phyloP scores from a whole-genome alignment of 805 yeast species.

The Wickerhamomyces ciferrii region DNA sequence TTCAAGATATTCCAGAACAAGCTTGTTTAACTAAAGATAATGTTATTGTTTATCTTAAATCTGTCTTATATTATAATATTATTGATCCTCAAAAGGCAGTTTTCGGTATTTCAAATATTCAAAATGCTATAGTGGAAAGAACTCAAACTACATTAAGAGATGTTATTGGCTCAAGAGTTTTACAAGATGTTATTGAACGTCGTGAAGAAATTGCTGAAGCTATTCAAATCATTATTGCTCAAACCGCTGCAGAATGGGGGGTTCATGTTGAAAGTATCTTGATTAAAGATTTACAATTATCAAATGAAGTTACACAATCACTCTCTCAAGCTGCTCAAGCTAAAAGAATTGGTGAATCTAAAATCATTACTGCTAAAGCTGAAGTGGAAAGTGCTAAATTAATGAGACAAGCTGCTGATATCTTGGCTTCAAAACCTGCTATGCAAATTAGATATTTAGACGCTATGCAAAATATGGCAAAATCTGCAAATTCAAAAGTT shows the following conservation, averaged over 20 bases:
- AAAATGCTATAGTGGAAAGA: constrained; percentile 54
- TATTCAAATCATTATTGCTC: constrained; percentile 54
- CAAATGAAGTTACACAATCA: constrained; percentile 49
- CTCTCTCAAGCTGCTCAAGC: constrained; percentile 74
- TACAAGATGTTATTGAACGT: constrained; percentile 71
- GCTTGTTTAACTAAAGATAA: constrained; percentile 69
- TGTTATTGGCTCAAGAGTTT: constrained; percentile 58
- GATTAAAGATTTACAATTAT: constrained; percentile 59
- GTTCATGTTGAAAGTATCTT: constrained; percentile 61
- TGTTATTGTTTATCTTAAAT: constrained; percentile 54
- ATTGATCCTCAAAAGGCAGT: constrained; percentile 64
- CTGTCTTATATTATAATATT: constrained; percentile 64
- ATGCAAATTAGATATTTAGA: constrained; percentile 76
- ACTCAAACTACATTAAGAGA: constrained; percentile 72
- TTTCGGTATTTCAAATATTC: constrained; percentile 50
- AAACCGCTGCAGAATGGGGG: constrained; percentile 67
- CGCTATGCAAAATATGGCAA: constrained; percentile 75
- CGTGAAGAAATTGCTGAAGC: constrained; percentile 66
- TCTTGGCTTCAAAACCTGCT: constrained; percentile 67
- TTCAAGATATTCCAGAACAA: constrained; percentile 62
- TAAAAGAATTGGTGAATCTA: constrained; percentile 69
- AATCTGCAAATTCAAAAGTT: constrained; percentile 55
- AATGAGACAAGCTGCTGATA: constrained; percentile 77
- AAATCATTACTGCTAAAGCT: constrained; percentile 69
- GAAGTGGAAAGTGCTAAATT: constrained; percentile 73